Percentiles rank a stretch among this genome's conserved stretches.
Conservation (phyloP, 1,284 basidiomycete genomes). For the Rhizoctonia solani region DNA sequence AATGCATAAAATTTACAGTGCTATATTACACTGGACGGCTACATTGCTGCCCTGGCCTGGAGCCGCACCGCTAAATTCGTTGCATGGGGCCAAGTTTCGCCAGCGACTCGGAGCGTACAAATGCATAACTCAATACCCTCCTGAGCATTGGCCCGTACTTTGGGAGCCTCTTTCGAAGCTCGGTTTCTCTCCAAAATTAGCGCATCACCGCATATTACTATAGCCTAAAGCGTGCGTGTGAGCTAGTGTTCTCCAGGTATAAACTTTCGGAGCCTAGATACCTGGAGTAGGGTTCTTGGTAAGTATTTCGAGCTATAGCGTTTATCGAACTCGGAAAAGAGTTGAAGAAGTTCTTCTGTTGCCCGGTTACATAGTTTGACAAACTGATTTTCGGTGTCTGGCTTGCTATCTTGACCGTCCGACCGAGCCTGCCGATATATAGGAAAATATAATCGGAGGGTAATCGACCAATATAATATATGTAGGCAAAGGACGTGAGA, state of each 20-base stretch:
- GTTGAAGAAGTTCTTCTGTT: neutral
- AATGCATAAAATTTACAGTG: neutral
- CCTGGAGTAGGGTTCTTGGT: neutral
- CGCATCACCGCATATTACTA: neutral
- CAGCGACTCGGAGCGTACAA: neutral
- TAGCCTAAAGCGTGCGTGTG: neutral
- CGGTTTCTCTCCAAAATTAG: neutral
- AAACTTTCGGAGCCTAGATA: neutral
- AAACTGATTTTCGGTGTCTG: neutral
- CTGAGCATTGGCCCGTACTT: neutral
- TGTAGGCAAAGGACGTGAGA: neutral
- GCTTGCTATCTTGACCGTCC: neutral
- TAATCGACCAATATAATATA: neutral
- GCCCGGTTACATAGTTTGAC: neutral
- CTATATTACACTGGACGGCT: neutral
- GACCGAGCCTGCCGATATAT: neutral
- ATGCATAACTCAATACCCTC: neutral
- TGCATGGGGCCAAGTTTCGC: constrained; percentile 5
- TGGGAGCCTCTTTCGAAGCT: neutral
- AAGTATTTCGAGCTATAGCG: neutral
- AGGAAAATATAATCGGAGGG: neutral
- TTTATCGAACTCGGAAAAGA: neutral
- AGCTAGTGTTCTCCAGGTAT: neutral
- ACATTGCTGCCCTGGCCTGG: neutral
- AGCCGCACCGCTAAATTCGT: neutral